phyloP scores from a whole-genome alignment of 129 eudicot genomes.

The Mikania micrantha region DNA sequence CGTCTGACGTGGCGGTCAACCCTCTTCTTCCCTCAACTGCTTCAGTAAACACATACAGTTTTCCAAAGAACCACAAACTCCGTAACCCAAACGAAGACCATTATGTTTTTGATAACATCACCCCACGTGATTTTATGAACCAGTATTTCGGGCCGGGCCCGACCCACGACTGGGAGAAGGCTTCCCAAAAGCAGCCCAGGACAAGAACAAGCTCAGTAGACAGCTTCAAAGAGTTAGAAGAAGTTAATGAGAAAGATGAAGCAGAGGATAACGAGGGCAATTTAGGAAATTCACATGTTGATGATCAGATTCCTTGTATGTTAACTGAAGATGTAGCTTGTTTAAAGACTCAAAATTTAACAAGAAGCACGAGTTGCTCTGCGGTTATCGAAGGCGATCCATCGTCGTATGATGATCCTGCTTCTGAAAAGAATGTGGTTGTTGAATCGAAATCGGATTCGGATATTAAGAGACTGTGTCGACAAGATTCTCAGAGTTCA shows the following conservation, averaged over 20 bases:
- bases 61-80: constrained; percentile 17
- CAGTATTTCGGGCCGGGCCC: constrained; percentile 63
- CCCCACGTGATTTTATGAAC: constrained; percentile 50
- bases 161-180: constrained; percentile 49
- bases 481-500: constrained; percentile 25
- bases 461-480: constrained; percentile 12
- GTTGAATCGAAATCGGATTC: constrained; percentile 28
- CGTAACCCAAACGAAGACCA: constrained; percentile 45
- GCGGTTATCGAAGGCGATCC: constrained; percentile 23
- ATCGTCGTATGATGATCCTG: neutral
- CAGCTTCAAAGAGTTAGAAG: constrained; percentile 51
- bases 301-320: constrained; percentile 25
- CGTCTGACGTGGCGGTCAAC: constrained; percentile 31
- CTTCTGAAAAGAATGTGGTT: constrained; percentile 25
- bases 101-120: constrained; percentile 50
- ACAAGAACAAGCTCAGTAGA: constrained; percentile 38
- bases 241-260: constrained; percentile 39
- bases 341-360: constrained; percentile 15
- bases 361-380: constrained; percentile 45
- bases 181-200: constrained; percentile 20
- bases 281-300: constrained; percentile 14
- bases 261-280: neutral
- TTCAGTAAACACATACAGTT: constrained; percentile 26
- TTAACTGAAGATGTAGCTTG: constrained; percentile 24
- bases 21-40: constrained; percentile 35